Percentiles rank a stretch among this genome's conserved stretches.
These are phyloP conservation scores for Neopestalotiopsis sp. DNA, from an alignment of 2,329 filamentous ascomycete genomes.

Conservation along the genomic window DNA sequence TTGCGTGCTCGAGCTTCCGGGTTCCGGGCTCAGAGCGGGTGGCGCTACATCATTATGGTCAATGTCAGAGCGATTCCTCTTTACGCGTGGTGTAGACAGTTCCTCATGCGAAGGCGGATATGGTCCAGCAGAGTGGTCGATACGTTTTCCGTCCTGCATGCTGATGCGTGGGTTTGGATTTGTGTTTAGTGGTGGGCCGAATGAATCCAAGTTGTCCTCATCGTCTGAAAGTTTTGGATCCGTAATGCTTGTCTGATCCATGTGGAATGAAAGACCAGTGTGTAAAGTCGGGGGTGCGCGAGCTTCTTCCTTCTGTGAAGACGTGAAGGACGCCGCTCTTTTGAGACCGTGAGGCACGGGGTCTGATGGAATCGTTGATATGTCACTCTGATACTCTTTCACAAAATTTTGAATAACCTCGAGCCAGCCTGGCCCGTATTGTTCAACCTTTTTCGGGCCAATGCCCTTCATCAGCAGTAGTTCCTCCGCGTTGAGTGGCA, in stretches of 20 bases:
- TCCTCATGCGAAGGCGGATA: too few relatives aligned
- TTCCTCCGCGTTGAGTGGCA: conserved; percentile 3
- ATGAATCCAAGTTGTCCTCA: neutral
- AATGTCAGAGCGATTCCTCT: too few relatives aligned
- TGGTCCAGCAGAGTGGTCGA: too few relatives aligned
- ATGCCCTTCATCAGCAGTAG: conserved; percentile 16
- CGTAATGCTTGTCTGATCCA: conserved; percentile 1
- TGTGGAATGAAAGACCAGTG: conserved; percentile 14
- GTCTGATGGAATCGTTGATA: neutral
- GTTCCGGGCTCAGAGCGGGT: neutral
- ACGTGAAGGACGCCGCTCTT: neutral
- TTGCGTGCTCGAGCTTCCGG: neutral
- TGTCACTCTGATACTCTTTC: neutral
- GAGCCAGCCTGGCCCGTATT: conserved; percentile 16
- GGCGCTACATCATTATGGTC: too few relatives aligned
- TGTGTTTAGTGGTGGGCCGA: neutral
- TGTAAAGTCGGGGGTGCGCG: conserved; percentile 1
- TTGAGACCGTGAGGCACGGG: neutral
- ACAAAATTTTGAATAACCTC: conserved; percentile 5
- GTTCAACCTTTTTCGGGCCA: conserved; percentile 11
- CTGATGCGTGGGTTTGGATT: neutral
- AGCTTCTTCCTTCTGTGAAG: conserved; percentile 8
- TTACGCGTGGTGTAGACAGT: too few relatives aligned
- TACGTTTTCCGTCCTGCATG: too few relatives aligned
- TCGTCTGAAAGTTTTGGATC: neutral